Base-by-base conservation (phyloP, 1,284 basidiomycete genomes). In the Rugosomyces carneus region DNA sequence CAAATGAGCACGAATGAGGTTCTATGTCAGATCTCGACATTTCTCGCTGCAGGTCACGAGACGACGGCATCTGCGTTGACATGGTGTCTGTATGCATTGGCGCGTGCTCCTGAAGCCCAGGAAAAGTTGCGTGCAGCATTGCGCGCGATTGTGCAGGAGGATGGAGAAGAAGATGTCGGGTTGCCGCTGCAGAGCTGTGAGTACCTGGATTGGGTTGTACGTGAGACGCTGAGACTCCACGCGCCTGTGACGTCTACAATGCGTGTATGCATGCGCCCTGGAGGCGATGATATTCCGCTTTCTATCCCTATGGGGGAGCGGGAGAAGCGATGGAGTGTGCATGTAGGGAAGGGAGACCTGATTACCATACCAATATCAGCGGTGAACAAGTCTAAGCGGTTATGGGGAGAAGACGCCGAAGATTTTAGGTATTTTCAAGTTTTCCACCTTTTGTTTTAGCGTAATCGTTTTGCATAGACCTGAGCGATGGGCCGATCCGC, bases 11-110 rank as follows among this genome's bases (percentile, higher is more conserved):
- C 24, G 10, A 26, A 26, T 10, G 24, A 26, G 24, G 24, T 26
- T 5, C 24, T 26, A 5, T 26, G 24, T 26, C 24, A 80, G 65
- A 65, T 81, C 5, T 73, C 78, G 0, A 80, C 78, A 0, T 81
- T 81, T 62, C 58, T 85, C 1, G 65, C 78, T 3, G 80, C 81
- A 3, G 89, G 89, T 0, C 85, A 91, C 60, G 89, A 92, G 60
- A 92, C 90, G 0, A 84, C 80, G n/a, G n/a, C n/a, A n/a, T n/a
- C n/a, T n/a, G n/a, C n/a, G n/a, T n/a, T n/a, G n/a, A n/a, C n/a
- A n/a, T n/a, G n/a, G n/a, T n/a, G n/a, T n/a, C n/a, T n/a, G n/a
- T n/a, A n/a, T n/a, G n/a, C n/a, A n/a, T n/a, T n/a, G n/a, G n/a
- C n/a, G n/a, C n/a, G 73, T 59, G 73, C 78, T 0, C 75, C 93